phyloP scores from a whole-genome alignment of 106 monocot genomes.

The Dendrobium chrysotoxum region DNA sequence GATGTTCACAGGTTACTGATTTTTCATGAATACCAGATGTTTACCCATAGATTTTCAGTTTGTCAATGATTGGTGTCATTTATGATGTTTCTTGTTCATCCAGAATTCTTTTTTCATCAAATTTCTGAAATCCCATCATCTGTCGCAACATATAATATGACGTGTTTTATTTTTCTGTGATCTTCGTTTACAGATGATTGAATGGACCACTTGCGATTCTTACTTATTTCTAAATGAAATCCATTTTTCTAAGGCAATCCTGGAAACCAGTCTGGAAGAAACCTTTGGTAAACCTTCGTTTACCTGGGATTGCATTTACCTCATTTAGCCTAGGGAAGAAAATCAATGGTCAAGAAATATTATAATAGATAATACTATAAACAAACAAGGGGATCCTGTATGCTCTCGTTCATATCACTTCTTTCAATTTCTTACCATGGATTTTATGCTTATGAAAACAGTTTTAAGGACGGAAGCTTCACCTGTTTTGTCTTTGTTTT shows the following conservation, averaged over 20 bases:
- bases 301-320: background rate
- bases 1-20: slow-evolving; percentile 85
- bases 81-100: background rate
- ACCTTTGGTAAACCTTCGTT: background rate
- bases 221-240: background rate
- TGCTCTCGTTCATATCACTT: background rate
- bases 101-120: background rate
- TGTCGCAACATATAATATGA: background rate
- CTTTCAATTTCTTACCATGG: background rate
- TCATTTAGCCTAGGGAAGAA: background rate
- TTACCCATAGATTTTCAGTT: background rate
- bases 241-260: background rate
- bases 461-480: background rate
- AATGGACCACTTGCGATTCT: background rate
- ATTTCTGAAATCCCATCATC: background rate
- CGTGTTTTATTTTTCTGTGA: background rate
- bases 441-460: background rate
- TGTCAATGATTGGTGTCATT: background rate
- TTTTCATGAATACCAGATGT: background rate
- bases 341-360: background rate
- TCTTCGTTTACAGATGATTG: background rate
- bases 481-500: background rate
- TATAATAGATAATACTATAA: background rate
- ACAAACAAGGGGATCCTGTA: background rate
- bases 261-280: background rate